phyloP scores from a whole-genome alignment of 2,329 filamentous ascomycete species.

The Penicillium sp. region DNA sequence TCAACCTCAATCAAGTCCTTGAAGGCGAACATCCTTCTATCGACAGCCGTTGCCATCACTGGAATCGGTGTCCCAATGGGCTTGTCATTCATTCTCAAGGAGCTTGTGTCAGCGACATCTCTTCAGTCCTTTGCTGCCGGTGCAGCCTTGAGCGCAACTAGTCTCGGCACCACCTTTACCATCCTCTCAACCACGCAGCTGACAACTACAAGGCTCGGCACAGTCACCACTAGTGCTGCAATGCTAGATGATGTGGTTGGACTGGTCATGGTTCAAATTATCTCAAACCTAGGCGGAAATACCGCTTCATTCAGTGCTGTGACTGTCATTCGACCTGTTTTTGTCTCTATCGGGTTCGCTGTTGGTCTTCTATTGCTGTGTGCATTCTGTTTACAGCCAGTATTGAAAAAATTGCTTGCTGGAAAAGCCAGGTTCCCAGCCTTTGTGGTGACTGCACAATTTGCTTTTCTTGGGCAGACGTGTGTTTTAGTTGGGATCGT shows the following conservation, averaged over 20 bases:
- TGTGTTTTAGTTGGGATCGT: conserved; percentile 48
- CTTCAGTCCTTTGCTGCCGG: conserved; percentile 70
- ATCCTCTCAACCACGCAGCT: conserved; percentile 62
- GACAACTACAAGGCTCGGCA: conserved; percentile 55
- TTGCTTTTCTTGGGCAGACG: conserved; percentile 45
- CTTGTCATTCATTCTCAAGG: conserved; percentile 60
- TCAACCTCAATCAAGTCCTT: conserved; percentile 48
- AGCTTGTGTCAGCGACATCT: conserved; percentile 49
- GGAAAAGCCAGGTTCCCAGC: conserved; percentile 8
- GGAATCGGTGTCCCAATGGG: conserved; percentile 64
- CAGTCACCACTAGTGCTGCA: conserved; percentile 53
- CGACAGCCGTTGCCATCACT: conserved; percentile 61
- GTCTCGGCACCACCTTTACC: conserved; percentile 68
- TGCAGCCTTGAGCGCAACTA: conserved; percentile 71
- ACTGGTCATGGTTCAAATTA: conserved; percentile 72
- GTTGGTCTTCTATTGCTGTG: conserved; percentile 30
- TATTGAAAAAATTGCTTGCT: conserved; percentile 6
- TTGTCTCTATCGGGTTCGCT: conserved; percentile 46
- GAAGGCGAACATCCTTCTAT: conserved; percentile 60
- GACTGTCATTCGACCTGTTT: conserved; percentile 51
- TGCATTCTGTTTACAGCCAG: conserved; percentile 17
- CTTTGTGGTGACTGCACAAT: conserved; percentile 13
- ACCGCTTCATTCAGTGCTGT: conserved; percentile 34
- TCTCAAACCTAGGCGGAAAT: conserved; percentile 60
- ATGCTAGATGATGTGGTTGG: conserved; percentile 44